These are phyloP conservation scores for Diaporthe sp. DNA, from an alignment of 2,329 filamentous ascomycete genomes.

Conservation along the genomic window DNA sequence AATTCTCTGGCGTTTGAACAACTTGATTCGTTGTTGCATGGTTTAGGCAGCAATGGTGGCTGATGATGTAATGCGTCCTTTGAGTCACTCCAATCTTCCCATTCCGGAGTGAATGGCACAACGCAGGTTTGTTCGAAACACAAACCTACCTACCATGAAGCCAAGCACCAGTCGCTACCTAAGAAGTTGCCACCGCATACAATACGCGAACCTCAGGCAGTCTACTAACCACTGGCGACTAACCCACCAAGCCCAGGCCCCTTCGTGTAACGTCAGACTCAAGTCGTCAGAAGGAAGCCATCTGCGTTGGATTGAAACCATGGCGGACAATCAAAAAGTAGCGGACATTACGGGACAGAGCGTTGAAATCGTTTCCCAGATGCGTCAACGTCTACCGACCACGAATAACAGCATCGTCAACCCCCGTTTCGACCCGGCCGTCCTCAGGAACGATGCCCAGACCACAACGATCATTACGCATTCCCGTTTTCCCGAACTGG, in stretches of 20 bases:
- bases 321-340: background rate
- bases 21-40: background rate
- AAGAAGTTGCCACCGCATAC: background rate
- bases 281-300: background rate
- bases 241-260: background rate
- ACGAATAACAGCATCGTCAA: constrained; percentile 14
- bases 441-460: constrained; percentile 9
- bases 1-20: background rate
- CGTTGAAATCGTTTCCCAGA: background rate
- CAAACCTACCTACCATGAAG: background rate
- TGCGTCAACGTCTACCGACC: background rate
- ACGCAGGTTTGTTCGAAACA: background rate
- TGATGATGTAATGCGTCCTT: background rate
- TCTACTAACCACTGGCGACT: background rate
- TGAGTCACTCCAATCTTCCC: background rate
- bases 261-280: background rate
- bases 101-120: background rate
- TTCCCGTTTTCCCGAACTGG: background rate
- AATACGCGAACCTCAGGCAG: background rate
- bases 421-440: background rate
- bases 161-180: background rate
- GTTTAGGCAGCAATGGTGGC: background rate
- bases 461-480: constrained; percentile 15
- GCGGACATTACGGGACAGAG: background rate
- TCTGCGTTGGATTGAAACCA: background rate